Percentiles rank a stretch among this genome's conserved stretches.
Conservation (phyloP, 225 moss, liverwort and hornwort genomes). For the Climacium dendroides region DNA sequence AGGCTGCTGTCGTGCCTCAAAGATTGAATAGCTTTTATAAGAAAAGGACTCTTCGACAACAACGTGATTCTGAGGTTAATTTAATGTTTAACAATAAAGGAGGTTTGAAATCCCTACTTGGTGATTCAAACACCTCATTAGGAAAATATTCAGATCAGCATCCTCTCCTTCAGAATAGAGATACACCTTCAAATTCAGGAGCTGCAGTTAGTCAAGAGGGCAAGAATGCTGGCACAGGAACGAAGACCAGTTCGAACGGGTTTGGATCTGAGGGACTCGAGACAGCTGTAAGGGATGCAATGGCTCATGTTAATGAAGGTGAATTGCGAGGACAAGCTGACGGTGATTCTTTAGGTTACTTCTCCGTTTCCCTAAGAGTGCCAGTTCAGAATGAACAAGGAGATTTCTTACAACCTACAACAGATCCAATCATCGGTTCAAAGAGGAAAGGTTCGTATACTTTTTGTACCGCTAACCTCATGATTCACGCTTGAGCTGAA, state of each 20-base stretch:
- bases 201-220: neutral
- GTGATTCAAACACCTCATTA: neutral
- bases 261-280: constrained; percentile 6
- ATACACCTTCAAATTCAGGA: constrained; percentile 5
- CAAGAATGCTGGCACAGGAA: neutral
- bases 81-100: constrained; percentile 4
- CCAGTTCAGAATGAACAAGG: constrained; percentile 17
- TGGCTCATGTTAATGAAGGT: constrained; percentile 3
- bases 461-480: neutral
- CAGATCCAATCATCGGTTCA: constrained; percentile 1
- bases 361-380: constrained; percentile 10
- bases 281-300: neutral
- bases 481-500: neutral
- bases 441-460: constrained; percentile 16
- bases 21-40: constrained; percentile 41
- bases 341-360: constrained; percentile 5
- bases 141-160: constrained; percentile 14
- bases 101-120: constrained; percentile 24
- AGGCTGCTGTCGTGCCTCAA: constrained; percentile 54
- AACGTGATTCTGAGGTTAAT: constrained; percentile 11
- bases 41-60: constrained; percentile 23
- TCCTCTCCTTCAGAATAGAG: constrained; percentile 19
- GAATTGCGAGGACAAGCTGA: constrained; percentile 1
- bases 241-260: neutral
- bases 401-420: neutral